Percentiles rank a stretch among this genome's conserved stretches.
These are phyloP conservation scores for Xylaria bambusicola DNA, from an alignment of 495 filamentous ascomycete genomes.

Conservation along the genomic window DNA sequence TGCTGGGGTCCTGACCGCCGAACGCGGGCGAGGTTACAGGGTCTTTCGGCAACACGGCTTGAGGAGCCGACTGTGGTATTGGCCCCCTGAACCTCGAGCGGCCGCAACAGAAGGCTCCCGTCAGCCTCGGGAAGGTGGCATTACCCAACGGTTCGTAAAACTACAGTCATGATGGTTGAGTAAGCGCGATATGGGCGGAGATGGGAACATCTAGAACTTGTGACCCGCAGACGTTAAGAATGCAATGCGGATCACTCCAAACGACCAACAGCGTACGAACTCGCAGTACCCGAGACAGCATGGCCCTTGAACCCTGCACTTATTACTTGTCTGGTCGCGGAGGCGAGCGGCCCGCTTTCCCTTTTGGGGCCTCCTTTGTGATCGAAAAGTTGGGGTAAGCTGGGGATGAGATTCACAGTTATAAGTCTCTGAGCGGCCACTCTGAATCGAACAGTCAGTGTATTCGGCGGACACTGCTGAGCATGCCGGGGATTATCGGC, in stretches of 20 bases:
- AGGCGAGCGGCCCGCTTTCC: constrained; percentile 14
- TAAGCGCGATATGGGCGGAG: not conserved
- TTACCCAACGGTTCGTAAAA: not conserved
- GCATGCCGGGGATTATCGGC: not conserved
- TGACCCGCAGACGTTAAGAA: not conserved
- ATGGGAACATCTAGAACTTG: not conserved
- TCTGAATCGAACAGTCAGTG: not conserved
- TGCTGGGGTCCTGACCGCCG: not conserved
- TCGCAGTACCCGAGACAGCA: not conserved
- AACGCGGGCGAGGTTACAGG: not conserved
- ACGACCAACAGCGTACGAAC: not conserved
- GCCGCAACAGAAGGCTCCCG: not conserved
- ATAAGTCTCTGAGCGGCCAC: constrained; percentile 6
- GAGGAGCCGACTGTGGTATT: constrained; percentile 7
- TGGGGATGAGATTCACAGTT: constrained; percentile 3
- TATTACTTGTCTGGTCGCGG: constrained; percentile 6
- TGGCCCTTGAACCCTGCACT: not conserved
- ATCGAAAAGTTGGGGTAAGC: constrained; percentile 6
- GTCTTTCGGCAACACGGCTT: constrained; percentile 9
- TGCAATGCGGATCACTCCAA: not conserved
- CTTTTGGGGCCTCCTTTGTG: constrained; percentile 7
- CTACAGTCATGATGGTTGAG: not conserved
- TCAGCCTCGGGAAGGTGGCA: not conserved
- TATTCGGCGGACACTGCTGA: not conserved
- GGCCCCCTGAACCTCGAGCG: not conserved